Base-by-base conservation (phyloP, 192 early-diverging fungal genomes). In the Linnemannia elongata region DNA sequence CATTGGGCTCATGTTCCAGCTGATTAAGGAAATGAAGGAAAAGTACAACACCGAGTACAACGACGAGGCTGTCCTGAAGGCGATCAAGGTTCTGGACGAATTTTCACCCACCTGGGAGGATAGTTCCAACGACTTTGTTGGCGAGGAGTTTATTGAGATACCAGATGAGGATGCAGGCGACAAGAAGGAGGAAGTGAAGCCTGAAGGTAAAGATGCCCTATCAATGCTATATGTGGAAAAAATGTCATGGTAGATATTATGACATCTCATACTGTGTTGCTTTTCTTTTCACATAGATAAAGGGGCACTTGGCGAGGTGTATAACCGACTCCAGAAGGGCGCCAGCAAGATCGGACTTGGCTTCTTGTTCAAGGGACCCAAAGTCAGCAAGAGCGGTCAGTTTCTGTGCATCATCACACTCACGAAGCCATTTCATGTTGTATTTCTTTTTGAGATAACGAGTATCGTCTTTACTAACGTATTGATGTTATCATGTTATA, bases 1-100 rank as follows among this genome's bases (percentile, higher is more conserved):
- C 8, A 81, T 87, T 49, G 85, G 85, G 15, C 41, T 47, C 30
- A 69, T 87, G 76, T 81, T 78, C 33, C 71, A 78, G 38, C 42
- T 87, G 42, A 12, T 87, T 22, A 87, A 87, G 45, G 39, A 72
- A 9, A 78, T 87, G 79, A 87, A 87, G 47, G 80, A 87, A 33
- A 55, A 24, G 4, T 78, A 87, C 76, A 87, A 87, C 54, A 78
- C 44, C 0, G 85, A 87, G 42, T 81, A 87, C 52, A 87, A 87
- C 30, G 85, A 87, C 45, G 76, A 74, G 27, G 85, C 85, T 1
- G 85, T 87, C 12, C 35, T 87, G 76, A 81, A 72, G 22, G 80
- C 85, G 6, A 71, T 87, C 49, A 63, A 33, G 38, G 72, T 63
- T 30, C 22, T 78, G 13, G 80, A 81, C 27, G 80, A 77, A 1